Base-by-base conservation (phyloP, 164 flowering plant genomes). In the Buxus sempervirens region DNA sequence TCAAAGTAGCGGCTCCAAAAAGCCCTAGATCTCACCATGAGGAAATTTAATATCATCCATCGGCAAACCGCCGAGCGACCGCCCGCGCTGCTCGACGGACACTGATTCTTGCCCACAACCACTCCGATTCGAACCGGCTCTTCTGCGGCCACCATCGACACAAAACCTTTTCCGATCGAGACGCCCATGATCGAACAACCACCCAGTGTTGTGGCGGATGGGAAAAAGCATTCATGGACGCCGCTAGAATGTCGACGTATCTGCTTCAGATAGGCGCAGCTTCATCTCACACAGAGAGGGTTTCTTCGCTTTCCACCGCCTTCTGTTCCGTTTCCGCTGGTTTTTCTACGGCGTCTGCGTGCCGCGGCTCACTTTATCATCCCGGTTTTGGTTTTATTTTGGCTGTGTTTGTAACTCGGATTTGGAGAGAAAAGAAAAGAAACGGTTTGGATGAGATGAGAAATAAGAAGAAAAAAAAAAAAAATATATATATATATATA, bases 1-100 rank as follows among this genome's bases (percentile, higher is more conserved):
- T 91, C 96, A 65, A 94, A 94, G 72, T 94, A 91, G 65, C 87
- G 86, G 72, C 95, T 88, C 97, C 95, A 90, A 10, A 94, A 79
- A 38, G 95, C 86, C 81, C 93, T 80, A 49, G 95, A 86, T 70
- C 85, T 94, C 58, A 86, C 75, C 65, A 80, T 83, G 0, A 95
- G 83, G 66, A 94, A 91, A 73, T 83, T 87, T 26, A 76, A 76
- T 38, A 94, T 86, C 51, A 92, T 87, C 98, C 98, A 94, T 59
- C 82, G 75, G 79, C 95, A 94, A 2, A 88, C 70, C 6, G 93
- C 95, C 15, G 96, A 78, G 77, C 67, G 80, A 54, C 86, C 95
- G 5, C 87, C n/a, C 86, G 0, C 90, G 84, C 24, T 88, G 79
- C 66, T 88, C 95, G 60, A 91, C 82, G 27, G 74, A 28, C 13